Base-by-base conservation (phyloP, 768 basidiomycete species). In the Lactarius psammicola region DNA sequence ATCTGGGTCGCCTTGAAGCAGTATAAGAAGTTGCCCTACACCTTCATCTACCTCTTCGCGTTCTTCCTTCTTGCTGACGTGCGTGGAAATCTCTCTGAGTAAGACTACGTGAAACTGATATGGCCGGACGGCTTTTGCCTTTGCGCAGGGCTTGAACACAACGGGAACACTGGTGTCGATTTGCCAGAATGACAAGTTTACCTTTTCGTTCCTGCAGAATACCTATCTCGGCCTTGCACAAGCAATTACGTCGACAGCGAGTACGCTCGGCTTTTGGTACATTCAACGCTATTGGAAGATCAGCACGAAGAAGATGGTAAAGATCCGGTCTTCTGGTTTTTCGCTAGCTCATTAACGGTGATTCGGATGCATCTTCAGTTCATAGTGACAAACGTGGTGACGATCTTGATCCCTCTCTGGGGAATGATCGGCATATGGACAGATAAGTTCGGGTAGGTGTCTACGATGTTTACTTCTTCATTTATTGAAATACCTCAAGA, bases 371-470 rank as follows among this genome's bases (percentile, higher is more conserved):
- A 1, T 44, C 1, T n/a, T n/a, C 44, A 92, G 88, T 92, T 93
- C 71, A 75, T 87, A 13, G 82, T 89, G 0, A 92, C 90, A 3
- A 92, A 90, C 69, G 82, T 90, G 0, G 85, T 88, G 5, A 88
- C 90, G 4, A 82, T 92, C 26, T 51, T 92, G 46, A 90, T 94
- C 59, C 90, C 91, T 4, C 80, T 92, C 9, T 94, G 91, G 92
- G 89, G 89, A 11, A 89, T 90, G 89, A 80, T 92, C 55, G 90
- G 92, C 4, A 85, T 93, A 54, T 92, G 91, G 90, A 91, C 91
- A 0, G 68, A 77, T 9, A 88, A 81, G 67, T 71, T 94, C 59
- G 92, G 91, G 87, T 89, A 70, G 28, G 82, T 73, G 26, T 9
- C 40, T 28, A n/a, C 28, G 11, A 28, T 26, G 5, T 15, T 23